These are phyloP conservation scores for Beauveria scarabaeidicola DNA, from an alignment of 2,329 filamentous ascomycete species.

Conservation along the genomic window DNA sequence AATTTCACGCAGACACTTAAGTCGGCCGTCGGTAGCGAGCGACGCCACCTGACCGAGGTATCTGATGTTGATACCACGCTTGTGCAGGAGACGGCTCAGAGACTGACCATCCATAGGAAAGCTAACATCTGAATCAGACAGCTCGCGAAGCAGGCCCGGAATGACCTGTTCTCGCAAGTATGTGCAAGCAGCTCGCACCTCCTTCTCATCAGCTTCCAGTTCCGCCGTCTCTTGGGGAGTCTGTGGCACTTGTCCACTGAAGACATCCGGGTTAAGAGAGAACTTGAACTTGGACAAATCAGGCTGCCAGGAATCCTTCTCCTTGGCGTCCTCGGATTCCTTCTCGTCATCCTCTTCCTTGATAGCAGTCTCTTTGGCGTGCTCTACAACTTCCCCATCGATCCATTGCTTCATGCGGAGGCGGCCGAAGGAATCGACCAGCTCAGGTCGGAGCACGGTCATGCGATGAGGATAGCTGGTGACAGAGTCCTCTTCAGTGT, in stretches of 20 bases:
- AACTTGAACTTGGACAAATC: constrained; percentile 84
- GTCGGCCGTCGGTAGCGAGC: constrained; percentile 59
- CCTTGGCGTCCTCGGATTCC: constrained; percentile 15
- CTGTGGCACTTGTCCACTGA: constrained; percentile 84
- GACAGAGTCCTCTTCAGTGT: constrained; percentile 32
- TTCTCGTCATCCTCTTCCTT: constrained; percentile 13
- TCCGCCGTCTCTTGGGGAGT: constrained; percentile 83
- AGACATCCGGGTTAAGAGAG: constrained; percentile 87
- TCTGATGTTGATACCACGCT: constrained; percentile 92
- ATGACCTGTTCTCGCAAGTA: constrained; percentile 71
- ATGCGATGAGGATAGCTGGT: constrained; percentile 84
- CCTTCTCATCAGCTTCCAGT: constrained; percentile 74
- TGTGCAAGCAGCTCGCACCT: constrained; percentile 75
- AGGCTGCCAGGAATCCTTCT: constrained; percentile 42
- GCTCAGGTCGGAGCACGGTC: constrained; percentile 84
- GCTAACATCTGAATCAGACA: constrained; percentile 86
- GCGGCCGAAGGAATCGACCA: constrained; percentile 79
- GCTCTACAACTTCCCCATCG: constrained; percentile 60
- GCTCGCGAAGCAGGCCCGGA: constrained; percentile 76
- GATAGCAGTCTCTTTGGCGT: constrained; percentile 12
- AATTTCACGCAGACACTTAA: constrained; percentile 69
- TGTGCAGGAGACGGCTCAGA: constrained; percentile 80
- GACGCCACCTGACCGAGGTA: constrained; percentile 83
- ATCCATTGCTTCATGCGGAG: constrained; percentile 85
- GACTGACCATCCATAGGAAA: constrained; percentile 99